Evolutionary conservation across 2,329 filamentous ascomycete genomes (phyloP).

Genomic region (Aspergillus flavus): DNA sequence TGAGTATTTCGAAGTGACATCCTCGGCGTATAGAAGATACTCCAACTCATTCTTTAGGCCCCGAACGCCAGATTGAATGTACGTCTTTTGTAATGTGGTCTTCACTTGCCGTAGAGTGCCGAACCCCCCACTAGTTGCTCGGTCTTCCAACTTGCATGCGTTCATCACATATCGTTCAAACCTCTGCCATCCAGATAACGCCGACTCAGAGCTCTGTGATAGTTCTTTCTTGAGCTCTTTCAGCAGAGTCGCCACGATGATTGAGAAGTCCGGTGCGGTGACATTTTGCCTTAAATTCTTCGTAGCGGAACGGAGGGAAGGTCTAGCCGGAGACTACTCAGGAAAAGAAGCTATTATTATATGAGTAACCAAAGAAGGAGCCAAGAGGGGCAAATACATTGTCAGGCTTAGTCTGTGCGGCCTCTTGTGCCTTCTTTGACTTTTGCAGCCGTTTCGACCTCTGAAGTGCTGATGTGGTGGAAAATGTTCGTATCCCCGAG

Average conservation of each 20-base stretch:
- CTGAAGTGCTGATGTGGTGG: slow-evolving; percentile 32
- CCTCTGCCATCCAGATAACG: slow-evolving; percentile 27
- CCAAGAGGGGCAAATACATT: slow-evolving; percentile 2
- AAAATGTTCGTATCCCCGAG: slow-evolving; percentile 33
- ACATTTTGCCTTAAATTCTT: slow-evolving; percentile 16
- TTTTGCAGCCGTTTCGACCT: slow-evolving; percentile 18
- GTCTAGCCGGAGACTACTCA: slow-evolving; percentile 7
- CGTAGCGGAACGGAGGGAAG: background rate
- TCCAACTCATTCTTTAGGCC: slow-evolving; percentile 63
- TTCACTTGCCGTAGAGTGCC: slow-evolving; percentile 30
- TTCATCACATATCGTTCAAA: slow-evolving; percentile 37
- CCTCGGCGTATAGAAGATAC: slow-evolving; percentile 69
- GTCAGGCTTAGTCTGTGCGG: background rate
- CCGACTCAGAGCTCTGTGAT: slow-evolving; percentile 15
- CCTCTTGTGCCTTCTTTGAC: slow-evolving; percentile 16
- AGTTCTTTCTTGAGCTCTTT: slow-evolving; percentile 26
- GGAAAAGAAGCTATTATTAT: background rate
- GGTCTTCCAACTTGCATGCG: slow-evolving; percentile 32
- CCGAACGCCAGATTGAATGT: slow-evolving; percentile 54
- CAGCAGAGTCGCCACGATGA: slow-evolving; percentile 30
- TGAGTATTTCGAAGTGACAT: slow-evolving; percentile 62
- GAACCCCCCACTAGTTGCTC: slow-evolving; percentile 14
- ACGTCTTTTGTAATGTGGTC: slow-evolving; percentile 58
- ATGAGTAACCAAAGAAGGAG: background rate
- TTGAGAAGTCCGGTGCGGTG: slow-evolving; percentile 29